A percentile compares a stretch with the other conserved stretches of the same genome.
Evolutionary conservation across 2,329 filamentous ascomycete genomes (phyloP).

Genomic region (Talaromyces sp.): DNA sequence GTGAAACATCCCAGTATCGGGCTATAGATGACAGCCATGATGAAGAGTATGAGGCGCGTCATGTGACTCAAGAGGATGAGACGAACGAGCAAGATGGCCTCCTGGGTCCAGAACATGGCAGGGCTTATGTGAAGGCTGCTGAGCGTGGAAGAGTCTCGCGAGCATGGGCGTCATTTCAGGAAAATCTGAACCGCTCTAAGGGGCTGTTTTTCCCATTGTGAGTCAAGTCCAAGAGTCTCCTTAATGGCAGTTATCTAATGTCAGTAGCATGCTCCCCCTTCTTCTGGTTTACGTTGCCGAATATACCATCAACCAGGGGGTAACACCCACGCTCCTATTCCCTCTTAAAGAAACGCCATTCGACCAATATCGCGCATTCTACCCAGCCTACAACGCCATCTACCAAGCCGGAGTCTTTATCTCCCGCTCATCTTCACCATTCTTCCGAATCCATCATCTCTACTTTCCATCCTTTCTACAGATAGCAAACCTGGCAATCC

Average conservation of each 20-base stretch:
- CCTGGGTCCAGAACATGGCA: slow-evolving; percentile 24
- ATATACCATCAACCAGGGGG: slow-evolving; percentile 96
- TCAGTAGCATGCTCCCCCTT: slow-evolving; percentile 73
- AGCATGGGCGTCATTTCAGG: slow-evolving; percentile 41
- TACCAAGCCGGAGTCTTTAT: slow-evolving; percentile 96
- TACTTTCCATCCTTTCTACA: slow-evolving; percentile 83
- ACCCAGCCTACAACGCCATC: slow-evolving; percentile 89
- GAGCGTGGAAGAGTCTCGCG: slow-evolving; percentile 16
- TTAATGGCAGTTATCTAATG: not conserved
- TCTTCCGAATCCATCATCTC: slow-evolving; percentile 73
- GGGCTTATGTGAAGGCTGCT: slow-evolving; percentile 22
- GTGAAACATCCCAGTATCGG: slow-evolving; percentile 52
- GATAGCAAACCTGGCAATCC: slow-evolving; percentile 68
- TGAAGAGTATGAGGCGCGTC: slow-evolving; percentile 31
- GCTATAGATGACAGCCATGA: slow-evolving; percentile 46
- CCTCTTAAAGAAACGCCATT: slow-evolving; percentile 75
- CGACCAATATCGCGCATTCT: slow-evolving; percentile 76
- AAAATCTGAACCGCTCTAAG: slow-evolving; percentile 62
- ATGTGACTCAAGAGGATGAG: slow-evolving; percentile 20
- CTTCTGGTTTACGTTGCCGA: slow-evolving; percentile 92
- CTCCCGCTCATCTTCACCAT: slow-evolving; percentile 85
- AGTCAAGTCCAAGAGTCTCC: slow-evolving; percentile 24
- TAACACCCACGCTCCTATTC: slow-evolving; percentile 85
- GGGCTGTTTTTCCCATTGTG: slow-evolving; percentile 70
- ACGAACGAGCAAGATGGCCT: slow-evolving; percentile 25